Conservation (phyloP, 805 yeast species). For the Yamadazyma ubonensis region DNA sequence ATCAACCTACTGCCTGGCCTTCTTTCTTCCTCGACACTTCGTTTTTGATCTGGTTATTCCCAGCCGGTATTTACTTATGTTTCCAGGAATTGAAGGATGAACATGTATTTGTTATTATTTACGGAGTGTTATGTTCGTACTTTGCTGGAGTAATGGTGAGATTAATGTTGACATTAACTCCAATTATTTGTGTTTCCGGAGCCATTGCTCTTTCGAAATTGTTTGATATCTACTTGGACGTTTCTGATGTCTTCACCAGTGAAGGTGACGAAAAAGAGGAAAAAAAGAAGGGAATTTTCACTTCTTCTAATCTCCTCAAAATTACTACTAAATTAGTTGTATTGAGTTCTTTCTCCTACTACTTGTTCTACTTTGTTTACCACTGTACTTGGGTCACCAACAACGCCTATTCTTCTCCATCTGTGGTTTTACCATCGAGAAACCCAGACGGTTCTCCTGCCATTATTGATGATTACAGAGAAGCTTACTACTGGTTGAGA, state of each 20-base stretch:
- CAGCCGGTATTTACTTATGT: conserved; percentile 90
- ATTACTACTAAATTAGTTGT: conserved; percentile 62
- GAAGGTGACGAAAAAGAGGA: conserved; percentile 13
- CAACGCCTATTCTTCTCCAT: conserved; percentile 94
- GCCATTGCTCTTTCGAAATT: conserved; percentile 85
- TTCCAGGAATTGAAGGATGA: conserved; percentile 89
- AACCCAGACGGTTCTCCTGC: conserved; percentile 81
- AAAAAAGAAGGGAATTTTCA: conserved; percentile 4
- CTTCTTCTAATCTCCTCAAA: conserved; percentile 22
- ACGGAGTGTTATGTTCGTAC: conserved; percentile 90
- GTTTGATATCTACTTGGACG: conserved; percentile 76
- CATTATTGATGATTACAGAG: conserved; percentile 95
- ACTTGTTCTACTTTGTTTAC: conserved; percentile 76
- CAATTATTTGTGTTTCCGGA: conserved; percentile 89
- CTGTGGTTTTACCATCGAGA: conserved; percentile 86
- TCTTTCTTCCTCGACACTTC: conserved; percentile 93
- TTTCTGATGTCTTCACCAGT: conserved; percentile 40
- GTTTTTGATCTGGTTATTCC: conserved; percentile 95
- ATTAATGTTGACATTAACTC: conserved; percentile 94
- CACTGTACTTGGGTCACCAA: conserved; percentile 98
- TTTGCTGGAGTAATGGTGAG: conserved; percentile 99
- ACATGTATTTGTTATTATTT: conserved; percentile 88
- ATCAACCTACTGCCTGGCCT: conserved; percentile 99
- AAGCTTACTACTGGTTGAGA: conserved; percentile 97
- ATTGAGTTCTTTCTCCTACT: conserved; percentile 63